Evolutionary conservation across 2,329 filamentous ascomycete species (phyloP).

Genomic region (Diaporthe sp.): DNA sequence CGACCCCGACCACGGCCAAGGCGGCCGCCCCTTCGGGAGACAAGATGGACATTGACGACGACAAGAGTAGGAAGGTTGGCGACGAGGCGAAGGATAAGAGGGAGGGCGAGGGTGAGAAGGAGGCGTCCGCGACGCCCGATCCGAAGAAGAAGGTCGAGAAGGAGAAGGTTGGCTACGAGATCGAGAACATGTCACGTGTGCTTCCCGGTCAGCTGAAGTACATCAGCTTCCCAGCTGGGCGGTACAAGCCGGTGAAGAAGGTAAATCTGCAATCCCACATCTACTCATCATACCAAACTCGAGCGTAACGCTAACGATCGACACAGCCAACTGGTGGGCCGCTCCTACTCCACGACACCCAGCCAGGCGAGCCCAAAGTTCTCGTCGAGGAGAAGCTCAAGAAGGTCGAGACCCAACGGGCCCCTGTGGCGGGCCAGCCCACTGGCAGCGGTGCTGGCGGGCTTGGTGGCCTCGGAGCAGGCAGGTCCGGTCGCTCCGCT

Average conservation of each 20-base stretch:
- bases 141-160: conserved; percentile 93
- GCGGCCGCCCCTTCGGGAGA: conserved; percentile 67
- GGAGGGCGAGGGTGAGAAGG: conserved; percentile 71
- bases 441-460: conserved; percentile 48
- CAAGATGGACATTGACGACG: conserved; percentile 90
- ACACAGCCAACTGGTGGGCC: conserved; percentile 90
- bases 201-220: conserved; percentile 95
- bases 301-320: conserved; percentile 34
- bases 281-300: neutral
- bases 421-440: conserved; percentile 65
- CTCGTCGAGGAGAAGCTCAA: conserved; percentile 94
- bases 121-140: conserved; percentile 65
- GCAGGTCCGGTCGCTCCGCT: conserved; percentile 42
- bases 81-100: conserved; percentile 74
- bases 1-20: conserved; percentile 81
- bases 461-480: conserved; percentile 50
- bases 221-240: conserved; percentile 89
- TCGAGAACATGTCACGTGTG: conserved; percentile 97
- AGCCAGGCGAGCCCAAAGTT: conserved; percentile 82
- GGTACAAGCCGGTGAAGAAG: conserved; percentile 93
- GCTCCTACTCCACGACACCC: conserved; percentile 88
- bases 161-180: conserved; percentile 96
- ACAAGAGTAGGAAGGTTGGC: conserved; percentile 65
- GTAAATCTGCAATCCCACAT: conserved; percentile 62
- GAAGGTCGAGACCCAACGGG: conserved; percentile 77